Conservation (phyloP, 352 stramenopile species). For the Pythium chondricola region DNA sequence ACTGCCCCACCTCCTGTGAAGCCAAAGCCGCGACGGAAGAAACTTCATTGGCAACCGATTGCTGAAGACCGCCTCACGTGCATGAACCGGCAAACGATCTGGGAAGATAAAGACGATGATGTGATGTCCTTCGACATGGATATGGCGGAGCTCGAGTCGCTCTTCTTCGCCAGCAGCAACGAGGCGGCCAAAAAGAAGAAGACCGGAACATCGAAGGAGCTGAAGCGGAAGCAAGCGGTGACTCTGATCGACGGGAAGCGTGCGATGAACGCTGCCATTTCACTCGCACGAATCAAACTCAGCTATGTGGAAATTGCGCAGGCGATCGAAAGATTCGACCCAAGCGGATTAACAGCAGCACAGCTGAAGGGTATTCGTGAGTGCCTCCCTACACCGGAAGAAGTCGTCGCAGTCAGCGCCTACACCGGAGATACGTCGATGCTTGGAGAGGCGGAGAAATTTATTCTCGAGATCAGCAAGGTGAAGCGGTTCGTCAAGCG, state of each 20-base stretch:
- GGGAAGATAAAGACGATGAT: conserved; percentile 74
- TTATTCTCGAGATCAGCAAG: conserved; percentile 83
- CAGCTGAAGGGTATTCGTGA: conserved; percentile 89
- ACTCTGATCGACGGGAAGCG: conserved; percentile 93
- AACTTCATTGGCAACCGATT: conserved; percentile 87
- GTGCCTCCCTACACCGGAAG: conserved; percentile 91
- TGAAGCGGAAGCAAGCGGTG: conserved; percentile 81
- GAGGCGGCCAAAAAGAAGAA: conserved; percentile 48
- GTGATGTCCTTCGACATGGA: conserved; percentile 72
- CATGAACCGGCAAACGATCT: conserved; percentile 68
- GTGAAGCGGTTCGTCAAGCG: conserved; percentile 59
- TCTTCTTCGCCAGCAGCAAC: conserved; percentile 76
- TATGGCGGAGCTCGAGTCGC: conserved; percentile 82
- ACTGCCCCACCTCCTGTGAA: not conserved
- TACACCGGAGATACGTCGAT: conserved; percentile 68
- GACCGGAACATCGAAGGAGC: conserved; percentile 16
- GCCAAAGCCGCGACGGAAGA: conserved; percentile 62
- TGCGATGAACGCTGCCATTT: conserved; percentile 97
- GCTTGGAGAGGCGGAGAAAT: conserved; percentile 84
- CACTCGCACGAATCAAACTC: conserved; percentile 92
- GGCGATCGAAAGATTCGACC: conserved; percentile 62
- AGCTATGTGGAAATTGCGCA: conserved; percentile 86
- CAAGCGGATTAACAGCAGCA: conserved; percentile 51
- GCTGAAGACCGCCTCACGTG: conserved; percentile 75
- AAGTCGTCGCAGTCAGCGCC: conserved; percentile 70